A percentile compares a stretch with the other conserved stretches of the same genome.
These are phyloP conservation scores for Phylloporus sp. DNA, from an alignment of 768 basidiomycete genomes.

Conservation along the genomic window DNA sequence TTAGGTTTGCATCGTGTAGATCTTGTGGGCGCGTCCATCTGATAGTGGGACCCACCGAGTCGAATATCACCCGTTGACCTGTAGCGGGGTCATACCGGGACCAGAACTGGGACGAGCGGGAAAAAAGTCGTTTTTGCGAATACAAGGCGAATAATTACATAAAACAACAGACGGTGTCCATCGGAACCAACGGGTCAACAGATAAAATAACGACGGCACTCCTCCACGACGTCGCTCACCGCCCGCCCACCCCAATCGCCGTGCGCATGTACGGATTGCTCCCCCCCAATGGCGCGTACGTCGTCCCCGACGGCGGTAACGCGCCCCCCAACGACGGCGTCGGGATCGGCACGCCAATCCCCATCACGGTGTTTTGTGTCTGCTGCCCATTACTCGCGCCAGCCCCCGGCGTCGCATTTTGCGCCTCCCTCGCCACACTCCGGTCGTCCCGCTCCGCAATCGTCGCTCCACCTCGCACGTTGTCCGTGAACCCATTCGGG, in stretches of 20 bases:
- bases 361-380: conserved; percentile 43
- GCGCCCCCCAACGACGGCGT: conserved; percentile 35
- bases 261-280: conserved; percentile 66
- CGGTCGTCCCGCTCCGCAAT: conserved; percentile 78
- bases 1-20: too few relatives aligned
- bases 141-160: conserved; percentile 33
- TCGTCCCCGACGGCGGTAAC: conserved; percentile 45
- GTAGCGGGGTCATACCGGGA: too few relatives aligned
- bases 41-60: too few relatives aligned
- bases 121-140: not conserved
- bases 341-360: conserved; percentile 40
- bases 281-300: conserved; percentile 54
- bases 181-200: conserved; percentile 11
- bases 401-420: conserved; percentile 52
- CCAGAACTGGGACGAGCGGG: too few relatives aligned
- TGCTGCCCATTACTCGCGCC: conserved; percentile 19
- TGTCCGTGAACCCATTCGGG: conserved; percentile 62
- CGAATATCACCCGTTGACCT: too few relatives aligned
- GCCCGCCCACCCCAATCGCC: conserved; percentile 48
- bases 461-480: conserved; percentile 67
- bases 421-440: conserved; percentile 40
- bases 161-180: conserved; percentile 26
- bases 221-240: conserved; percentile 28
- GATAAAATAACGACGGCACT: conserved; percentile 23
- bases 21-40: too few relatives aligned